Evolutionary conservation across 2,329 filamentous ascomycete genomes (phyloP).

Genomic region (Chaetothyriales sp.): DNA sequence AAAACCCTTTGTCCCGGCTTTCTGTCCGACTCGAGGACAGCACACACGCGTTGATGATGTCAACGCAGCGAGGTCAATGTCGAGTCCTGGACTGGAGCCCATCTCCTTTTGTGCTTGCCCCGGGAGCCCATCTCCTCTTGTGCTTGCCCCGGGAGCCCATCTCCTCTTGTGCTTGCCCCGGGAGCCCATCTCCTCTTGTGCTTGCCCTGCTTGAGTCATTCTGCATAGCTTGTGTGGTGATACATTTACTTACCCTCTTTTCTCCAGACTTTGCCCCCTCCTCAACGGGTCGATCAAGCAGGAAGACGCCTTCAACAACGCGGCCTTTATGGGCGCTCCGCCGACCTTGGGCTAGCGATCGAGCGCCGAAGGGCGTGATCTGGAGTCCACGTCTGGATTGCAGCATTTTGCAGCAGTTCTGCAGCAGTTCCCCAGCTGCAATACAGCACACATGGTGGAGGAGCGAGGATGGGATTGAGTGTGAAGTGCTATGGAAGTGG

Average conservation of each 20-base stretch:
- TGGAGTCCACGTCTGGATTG: no score
- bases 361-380: not conserved
- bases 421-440: no score
- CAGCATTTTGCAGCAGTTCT: no score
- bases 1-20: not conserved
- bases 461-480: no score
- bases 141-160: not conserved
- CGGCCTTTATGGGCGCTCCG: slow-evolving; percentile 36
- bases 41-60: not conserved
- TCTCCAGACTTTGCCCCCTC: slow-evolving; percentile 58
- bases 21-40: slow-evolving; percentile 1
- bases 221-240: not conserved
- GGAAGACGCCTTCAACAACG: slow-evolving; percentile 33
- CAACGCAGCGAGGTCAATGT: not conserved
- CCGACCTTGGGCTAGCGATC: slow-evolving; percentile 6
- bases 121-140: not conserved
- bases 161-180: not conserved
- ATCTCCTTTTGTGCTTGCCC: not conserved
- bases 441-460: no score
- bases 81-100: not conserved
- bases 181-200: not conserved
- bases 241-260: slow-evolving; percentile 19
- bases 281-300: slow-evolving; percentile 69
- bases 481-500: no score
- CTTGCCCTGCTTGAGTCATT: not conserved